Evolutionary conservation across 441 rosid species (phyloP).

Genomic region (Viola pubescens): DNA sequence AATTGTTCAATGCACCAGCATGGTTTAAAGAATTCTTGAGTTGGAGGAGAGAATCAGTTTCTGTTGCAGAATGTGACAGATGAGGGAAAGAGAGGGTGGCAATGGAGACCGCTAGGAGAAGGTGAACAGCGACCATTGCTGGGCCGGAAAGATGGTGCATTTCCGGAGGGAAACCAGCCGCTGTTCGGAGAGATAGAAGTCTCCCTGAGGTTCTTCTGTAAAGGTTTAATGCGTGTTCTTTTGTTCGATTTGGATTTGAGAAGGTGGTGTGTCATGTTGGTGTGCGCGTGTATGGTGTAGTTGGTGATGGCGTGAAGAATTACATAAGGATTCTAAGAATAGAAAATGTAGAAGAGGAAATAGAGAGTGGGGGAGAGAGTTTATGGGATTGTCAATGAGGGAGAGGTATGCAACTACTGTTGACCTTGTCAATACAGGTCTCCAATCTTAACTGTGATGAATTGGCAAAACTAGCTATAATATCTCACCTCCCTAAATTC

Average conservation of each 20-base stretch:
- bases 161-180: slow-evolving; percentile 36
- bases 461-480: not conserved
- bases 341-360: slow-evolving; percentile 14
- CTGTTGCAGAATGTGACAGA: slow-evolving; percentile 25
- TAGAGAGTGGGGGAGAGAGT: slow-evolving; percentile 11
- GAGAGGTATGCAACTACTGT: slow-evolving; percentile 15
- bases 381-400: slow-evolving; percentile 3
- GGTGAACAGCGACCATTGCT: slow-evolving; percentile 43
- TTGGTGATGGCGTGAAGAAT: slow-evolving; percentile 27
- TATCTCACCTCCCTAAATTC: not conserved
- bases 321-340: slow-evolving; percentile 28
- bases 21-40: slow-evolving; percentile 36
- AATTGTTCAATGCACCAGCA: slow-evolving; percentile 33
- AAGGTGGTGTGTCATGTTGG: slow-evolving; percentile 26
- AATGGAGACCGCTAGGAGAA: slow-evolving; percentile 20
- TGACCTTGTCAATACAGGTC: slow-evolving; percentile 25
- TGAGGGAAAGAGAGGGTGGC: slow-evolving; percentile 13
- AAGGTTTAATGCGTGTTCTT: slow-evolving; percentile 14
- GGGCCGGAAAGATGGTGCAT: slow-evolving; percentile 17
- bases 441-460: not conserved
- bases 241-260: slow-evolving; percentile 22
- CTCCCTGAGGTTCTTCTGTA: slow-evolving; percentile 13
- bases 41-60: slow-evolving; percentile 37
- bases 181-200: slow-evolving; percentile 27
- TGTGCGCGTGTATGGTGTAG: slow-evolving; percentile 19